A percentile compares a stretch with the other conserved stretches of the same genome.
phyloP scores from a whole-genome alignment of 345 rosid species.

The Eucalyptus sp. region DNA sequence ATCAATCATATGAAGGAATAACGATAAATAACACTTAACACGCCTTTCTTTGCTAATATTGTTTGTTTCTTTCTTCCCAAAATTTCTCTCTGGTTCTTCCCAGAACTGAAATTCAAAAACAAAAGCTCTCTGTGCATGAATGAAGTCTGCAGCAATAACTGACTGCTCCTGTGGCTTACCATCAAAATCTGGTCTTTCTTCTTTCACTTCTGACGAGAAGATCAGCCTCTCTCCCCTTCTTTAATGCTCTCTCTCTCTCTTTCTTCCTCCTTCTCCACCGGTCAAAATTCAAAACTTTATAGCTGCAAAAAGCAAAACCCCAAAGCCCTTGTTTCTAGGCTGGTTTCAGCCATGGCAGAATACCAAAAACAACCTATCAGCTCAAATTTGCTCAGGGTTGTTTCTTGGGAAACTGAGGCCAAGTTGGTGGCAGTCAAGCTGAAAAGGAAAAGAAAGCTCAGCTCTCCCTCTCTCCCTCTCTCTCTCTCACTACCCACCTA shows the following conservation, averaged over 20 bases:
- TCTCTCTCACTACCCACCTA: background rate
- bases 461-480: background rate
- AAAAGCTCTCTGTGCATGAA: background rate
- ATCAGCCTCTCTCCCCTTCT: background rate
- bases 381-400: background rate
- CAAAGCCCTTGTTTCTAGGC: background rate
- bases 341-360: background rate
- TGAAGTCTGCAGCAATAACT: background rate
- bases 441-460: background rate
- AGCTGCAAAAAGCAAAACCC: background rate
- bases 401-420: background rate
- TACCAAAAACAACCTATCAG: background rate
- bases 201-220: background rate
- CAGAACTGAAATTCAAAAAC: background rate
- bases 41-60: background rate
- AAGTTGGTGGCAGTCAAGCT: background rate
- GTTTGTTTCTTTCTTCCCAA: background rate
- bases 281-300: background rate
- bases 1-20: background rate
- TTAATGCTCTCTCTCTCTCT: background rate
- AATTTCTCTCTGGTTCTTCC: background rate
- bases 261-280: background rate
- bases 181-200: background rate
- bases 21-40: background rate
- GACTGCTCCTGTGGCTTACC: background rate